Conservation (phyloP, 139 green algal genomes). For the Penium margaritaceum region DNA sequence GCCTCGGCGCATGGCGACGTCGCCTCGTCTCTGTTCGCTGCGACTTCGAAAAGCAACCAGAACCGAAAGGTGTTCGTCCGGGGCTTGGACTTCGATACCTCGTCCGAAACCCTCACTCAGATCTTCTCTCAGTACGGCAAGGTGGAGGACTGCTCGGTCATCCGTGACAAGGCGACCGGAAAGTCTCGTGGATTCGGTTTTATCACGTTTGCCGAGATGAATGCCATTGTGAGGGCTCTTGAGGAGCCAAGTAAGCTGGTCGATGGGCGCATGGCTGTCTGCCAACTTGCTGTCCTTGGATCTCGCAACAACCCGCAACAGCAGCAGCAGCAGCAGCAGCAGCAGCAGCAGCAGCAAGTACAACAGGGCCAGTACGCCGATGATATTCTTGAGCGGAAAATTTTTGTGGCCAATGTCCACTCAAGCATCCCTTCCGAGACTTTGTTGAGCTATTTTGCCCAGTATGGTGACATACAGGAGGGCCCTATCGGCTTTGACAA, state of each 20-base stretch:
- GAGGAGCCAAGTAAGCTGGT: constrained; percentile 11
- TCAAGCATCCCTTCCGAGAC: not conserved
- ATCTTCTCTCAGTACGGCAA: not conserved
- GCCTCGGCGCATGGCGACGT: constrained; percentile 5
- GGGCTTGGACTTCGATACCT: constrained; percentile 11
- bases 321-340: not conserved
- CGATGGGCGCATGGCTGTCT: constrained; percentile 4
- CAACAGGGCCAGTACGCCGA: not conserved
- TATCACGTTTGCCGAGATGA: not conserved
- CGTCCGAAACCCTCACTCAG: not conserved
- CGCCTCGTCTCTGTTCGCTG: not conserved
- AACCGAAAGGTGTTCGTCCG: constrained; percentile 14
- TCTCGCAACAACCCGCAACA: not conserved
- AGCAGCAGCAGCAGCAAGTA: not conserved
- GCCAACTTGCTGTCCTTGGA: constrained; percentile 9
- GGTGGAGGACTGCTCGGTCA: constrained; percentile 14
- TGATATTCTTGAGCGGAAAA: constrained; percentile 10
- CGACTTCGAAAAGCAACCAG: not conserved
- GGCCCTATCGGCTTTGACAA: constrained; percentile 23
- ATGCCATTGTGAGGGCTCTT: not conserved
- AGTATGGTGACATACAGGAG: constrained; percentile 17
- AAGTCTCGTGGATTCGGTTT: constrained; percentile 16
- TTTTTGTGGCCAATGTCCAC: constrained; percentile 19
- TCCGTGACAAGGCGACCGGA: constrained; percentile 9
- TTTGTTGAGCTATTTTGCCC: not conserved